These are phyloP conservation scores for Colletotrichum sublineola DNA, from an alignment of 2,329 filamentous ascomycete species.

Conservation along the genomic window DNA sequence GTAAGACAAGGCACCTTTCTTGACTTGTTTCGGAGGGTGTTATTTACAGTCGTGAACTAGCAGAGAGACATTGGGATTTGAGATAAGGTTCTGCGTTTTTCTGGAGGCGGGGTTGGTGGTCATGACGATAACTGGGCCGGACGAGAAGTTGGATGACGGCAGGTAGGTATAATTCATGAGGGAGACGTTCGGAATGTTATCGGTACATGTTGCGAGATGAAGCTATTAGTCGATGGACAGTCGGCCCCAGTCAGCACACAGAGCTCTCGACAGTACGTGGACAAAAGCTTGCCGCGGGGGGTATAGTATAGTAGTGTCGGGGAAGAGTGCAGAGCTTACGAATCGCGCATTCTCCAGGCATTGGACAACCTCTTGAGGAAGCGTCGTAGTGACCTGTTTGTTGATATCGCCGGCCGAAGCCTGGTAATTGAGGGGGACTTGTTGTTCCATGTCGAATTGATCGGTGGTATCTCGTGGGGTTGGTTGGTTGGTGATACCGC, in stretches of 20 bases:
- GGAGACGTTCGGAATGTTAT: constrained; percentile 89
- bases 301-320: background rate
- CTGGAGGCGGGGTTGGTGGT: constrained; percentile 85
- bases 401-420: constrained; percentile 80
- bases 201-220: constrained; percentile 90
- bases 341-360: constrained; percentile 96
- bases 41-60: constrained; percentile 89
- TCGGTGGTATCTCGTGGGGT: constrained; percentile 45
- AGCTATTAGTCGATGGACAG: constrained; percentile 68
- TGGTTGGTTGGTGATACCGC: background rate
- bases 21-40: too few relatives aligned
- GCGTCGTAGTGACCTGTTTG: constrained; percentile 74
- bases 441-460: constrained; percentile 66
- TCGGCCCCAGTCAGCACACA: constrained; percentile 27
- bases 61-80: constrained; percentile 89
- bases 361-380: constrained; percentile 88
- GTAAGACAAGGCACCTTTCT: background rate
- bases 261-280: constrained; percentile 8
- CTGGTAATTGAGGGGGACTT: constrained; percentile 81
- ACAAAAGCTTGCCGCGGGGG: background rate
- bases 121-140: constrained; percentile 91
- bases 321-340: constrained; percentile 65
- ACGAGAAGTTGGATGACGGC: constrained; percentile 77
- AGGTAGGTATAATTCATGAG: constrained; percentile 99
- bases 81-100: constrained; percentile 84